Base-by-base conservation (phyloP, 2,329 filamentous ascomycete genomes). In the Verticillium longisporum region DNA sequence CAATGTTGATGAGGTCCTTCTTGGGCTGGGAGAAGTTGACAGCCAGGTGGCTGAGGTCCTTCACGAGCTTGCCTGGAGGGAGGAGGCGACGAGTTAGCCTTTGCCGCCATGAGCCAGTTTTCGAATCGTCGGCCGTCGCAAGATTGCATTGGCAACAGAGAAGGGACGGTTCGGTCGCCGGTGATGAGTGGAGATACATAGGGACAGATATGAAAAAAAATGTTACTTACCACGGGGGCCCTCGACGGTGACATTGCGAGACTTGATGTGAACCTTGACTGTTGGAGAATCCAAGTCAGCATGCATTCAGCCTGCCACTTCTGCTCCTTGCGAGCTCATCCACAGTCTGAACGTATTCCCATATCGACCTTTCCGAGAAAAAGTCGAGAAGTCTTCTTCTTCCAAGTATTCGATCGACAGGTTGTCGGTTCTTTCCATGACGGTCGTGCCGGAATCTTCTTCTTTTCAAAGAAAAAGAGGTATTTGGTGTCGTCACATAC, bases 251-350 rank as follows among this genome's bases (percentile, higher is more conserved):
- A 99, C 91, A 77, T 91, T 83, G 79, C 95, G 88, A 76, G 94
- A 95, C 87, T 97, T 97, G 86, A 99, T 99, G 82, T 84, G 80
- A 82, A 99, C 87, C 87, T 94, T 97, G 88, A 99, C 95, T 97
- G 78, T 82, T 73, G 64, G 74, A 68, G 64, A 69, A 68, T 69
- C 65, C 61, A 68, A 61, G 68, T 78, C 69, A 77, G 75, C 71
- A 65, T 63, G 64, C 64, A 65, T 65, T 65, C 64, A 37, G 63
- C 63, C 59, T 64, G 63, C 63, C 63, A 65, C 63, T 65, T 64
- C 63, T 65, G 63, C 64, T 64, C 64, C 64, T 63, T 65, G 62
- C 64, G 64, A 65, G 63, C 64, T 65, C 64, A 65, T 65, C 63
- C 64, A 64, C 64, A 65, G 64, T 65, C 64, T 59, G 61, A 64